Evolutionary conservation across 148 eudicot species (phyloP), one percentile per base, ranked within the genome.

Genomic region (Agrostemma githago): DNA sequence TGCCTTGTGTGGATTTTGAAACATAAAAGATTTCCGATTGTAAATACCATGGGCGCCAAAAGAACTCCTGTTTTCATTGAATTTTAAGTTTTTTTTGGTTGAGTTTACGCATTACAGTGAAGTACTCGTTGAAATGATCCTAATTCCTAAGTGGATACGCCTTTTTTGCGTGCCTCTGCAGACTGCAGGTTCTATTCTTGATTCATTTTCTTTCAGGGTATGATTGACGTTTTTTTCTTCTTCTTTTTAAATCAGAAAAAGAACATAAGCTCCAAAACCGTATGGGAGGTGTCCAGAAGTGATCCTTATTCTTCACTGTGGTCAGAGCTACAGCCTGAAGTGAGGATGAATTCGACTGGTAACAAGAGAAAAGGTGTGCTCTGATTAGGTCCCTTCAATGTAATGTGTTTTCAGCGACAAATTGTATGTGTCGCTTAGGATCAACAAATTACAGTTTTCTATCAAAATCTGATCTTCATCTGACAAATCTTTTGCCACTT

Each of bases 171-270:
- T 58, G 75, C 53, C 26, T 64, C 42, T 66, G 12, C 15, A 61
- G 63, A 61, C 42, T 66, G 12, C 15, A 61, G 63, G 67, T 56
- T 71, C n/a, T 74, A 12, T 5, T n/a, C 19, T 58, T 76, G 19
- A 70, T 75, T 60, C 44, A 39, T 74, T 70, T 69, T 60, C 63
- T 75, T 60, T 38, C 10, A 43, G 66, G 12, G 57, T 37, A 59
- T 59, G 46, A 34, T 20, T 76, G 70, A 61, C 15, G 16, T 21
- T 57, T 71, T 57, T 71, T 5, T 41, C 1, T 48, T 62, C 43
- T 38, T 46, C 41, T 56, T 51, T 61, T 16, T 66, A 74, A 67
- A 77, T 76, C 89, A 86, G 89, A 79, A 67, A 77, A 86, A 79
- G 72, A 86, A 80, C 39, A 54, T 80, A 42, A 70, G 73, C 71